Evolutionary conservation across 2,329 filamentous ascomycete genomes (phyloP).

Genomic region (Leptosphaerulina australis): DNA sequence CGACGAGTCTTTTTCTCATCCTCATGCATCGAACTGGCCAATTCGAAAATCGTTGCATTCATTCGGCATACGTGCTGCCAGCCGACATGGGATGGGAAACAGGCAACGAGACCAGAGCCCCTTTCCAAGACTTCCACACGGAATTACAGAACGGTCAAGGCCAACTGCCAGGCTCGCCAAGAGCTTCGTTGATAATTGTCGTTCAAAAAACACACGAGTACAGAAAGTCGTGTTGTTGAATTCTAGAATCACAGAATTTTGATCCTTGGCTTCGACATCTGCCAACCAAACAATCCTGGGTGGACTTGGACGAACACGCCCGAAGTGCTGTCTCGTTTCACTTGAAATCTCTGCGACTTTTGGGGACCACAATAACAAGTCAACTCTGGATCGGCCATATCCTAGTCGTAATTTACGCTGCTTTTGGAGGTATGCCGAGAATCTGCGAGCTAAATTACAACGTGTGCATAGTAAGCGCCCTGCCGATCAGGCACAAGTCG

Average conservation of each 20-base stretch:
- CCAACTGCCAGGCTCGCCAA: conserved; percentile 35
- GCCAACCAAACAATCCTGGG: conserved; percentile 14
- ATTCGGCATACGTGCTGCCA: conserved; percentile 1
- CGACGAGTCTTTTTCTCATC: neutral
- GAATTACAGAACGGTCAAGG: conserved; percentile 29
- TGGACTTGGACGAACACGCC: conserved; percentile 19
- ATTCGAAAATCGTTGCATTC: neutral
- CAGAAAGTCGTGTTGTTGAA: conserved; percentile 2
- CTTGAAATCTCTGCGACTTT: conserved; percentile 30
- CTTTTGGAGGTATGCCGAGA: conserved; percentile 31
- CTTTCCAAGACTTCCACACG: conserved; percentile 32
- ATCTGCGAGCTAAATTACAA: conserved; percentile 29
- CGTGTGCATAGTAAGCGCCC: conserved; percentile 26
- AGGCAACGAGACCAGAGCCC: conserved; percentile 26
- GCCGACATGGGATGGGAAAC: neutral
- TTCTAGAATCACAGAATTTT: conserved; percentile 15
- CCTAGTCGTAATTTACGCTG: conserved; percentile 39
- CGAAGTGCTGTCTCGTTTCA: conserved; percentile 23
- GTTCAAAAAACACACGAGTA: conserved; percentile 1
- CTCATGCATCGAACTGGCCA: conserved; percentile 10
- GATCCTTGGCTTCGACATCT: conserved; percentile 6
- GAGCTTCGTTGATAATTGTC: conserved; percentile 26
- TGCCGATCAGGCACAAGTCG: conserved; percentile 43
- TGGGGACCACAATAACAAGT: conserved; percentile 19
- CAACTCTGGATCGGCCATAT: conserved; percentile 24